Conservation (phyloP, 2,329 filamentous ascomycete genomes). For the Phaeoacremonium minimum region DNA sequence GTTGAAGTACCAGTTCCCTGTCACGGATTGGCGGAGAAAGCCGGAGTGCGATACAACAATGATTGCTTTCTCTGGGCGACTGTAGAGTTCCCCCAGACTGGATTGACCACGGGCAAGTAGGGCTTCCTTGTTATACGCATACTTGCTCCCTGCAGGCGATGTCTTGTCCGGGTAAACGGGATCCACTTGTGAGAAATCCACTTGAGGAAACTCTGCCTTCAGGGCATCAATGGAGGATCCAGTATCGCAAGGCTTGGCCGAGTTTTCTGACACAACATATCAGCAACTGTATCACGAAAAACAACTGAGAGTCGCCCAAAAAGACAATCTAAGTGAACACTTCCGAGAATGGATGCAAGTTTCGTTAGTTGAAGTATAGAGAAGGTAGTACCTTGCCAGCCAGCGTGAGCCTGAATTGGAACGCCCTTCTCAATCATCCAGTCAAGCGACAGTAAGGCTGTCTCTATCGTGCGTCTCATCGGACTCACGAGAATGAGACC, state of each 20-base stretch:
- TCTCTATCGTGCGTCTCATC: conserved; percentile 63
- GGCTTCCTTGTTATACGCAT: conserved; percentile 47
- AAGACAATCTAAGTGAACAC: too few species aligned
- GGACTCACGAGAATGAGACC: conserved; percentile 59
- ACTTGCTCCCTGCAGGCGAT: conserved; percentile 35
- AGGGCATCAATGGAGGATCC: conserved; percentile 44
- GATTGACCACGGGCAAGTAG: conserved; percentile 51
- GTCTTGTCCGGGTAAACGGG: conserved; percentile 61
- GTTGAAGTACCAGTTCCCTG: conserved; percentile 53
- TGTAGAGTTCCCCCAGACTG: conserved; percentile 43
- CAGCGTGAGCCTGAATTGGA: conserved; percentile 51
- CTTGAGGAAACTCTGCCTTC: conserved; percentile 42
- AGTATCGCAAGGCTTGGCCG: conserved; percentile 56
- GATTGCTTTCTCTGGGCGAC: conserved; percentile 55
- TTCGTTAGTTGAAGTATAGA: neutral
- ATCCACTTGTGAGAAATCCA: conserved; percentile 55
- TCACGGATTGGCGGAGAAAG: conserved; percentile 55
- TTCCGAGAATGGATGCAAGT: too few species aligned
- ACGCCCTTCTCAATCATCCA: conserved; percentile 53
- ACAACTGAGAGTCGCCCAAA: too few species aligned
- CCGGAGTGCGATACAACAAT: conserved; percentile 63
- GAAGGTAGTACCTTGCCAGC: conserved; percentile 55
- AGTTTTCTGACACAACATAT: conserved; percentile 47
- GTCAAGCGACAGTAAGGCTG: conserved; percentile 51
- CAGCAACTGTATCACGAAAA: conserved; percentile 1